Evolutionary conservation across 768 basidiomycete genomes (phyloP).

Genomic region (Termitomyces sp.): DNA sequence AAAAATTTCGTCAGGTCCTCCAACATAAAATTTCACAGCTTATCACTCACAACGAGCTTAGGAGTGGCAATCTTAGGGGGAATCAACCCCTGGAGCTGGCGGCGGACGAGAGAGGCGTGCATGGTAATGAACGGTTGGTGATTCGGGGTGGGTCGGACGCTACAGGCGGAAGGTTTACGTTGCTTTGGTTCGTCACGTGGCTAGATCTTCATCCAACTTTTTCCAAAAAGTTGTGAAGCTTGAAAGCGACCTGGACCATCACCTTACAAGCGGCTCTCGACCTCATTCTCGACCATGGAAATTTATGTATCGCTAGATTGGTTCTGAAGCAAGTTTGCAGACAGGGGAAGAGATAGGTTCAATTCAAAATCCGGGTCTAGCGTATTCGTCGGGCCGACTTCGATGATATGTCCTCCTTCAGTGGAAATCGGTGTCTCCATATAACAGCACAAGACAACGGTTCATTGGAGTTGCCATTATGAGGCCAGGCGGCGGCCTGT

Average conservation of each 20-base stretch:
- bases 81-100: slow-evolving; percentile 80
- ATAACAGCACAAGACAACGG: neutral
- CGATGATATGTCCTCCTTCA: neutral
- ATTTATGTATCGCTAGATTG: neutral
- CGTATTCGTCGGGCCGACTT: neutral
- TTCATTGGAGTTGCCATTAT: neutral
- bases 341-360: neutral
- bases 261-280: neutral
- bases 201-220: neutral
- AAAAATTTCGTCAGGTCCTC: slow-evolving; percentile 14
- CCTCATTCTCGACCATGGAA: neutral
- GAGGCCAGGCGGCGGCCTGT: neutral
- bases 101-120: slow-evolving; percentile 82
- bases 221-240: too few relatives aligned
- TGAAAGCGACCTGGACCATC: too few relatives aligned
- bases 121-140: slow-evolving; percentile 40
- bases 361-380: neutral
- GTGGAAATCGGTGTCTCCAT: too few relatives aligned
- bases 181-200: slow-evolving; percentile 14
- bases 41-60: slow-evolving; percentile 69
- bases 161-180: neutral
- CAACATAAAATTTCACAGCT: neutral
- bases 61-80: slow-evolving; percentile 97
- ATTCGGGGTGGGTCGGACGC: slow-evolving; percentile 25
- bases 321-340: neutral